Evolutionary conservation across 1,139 yeast species (phyloP).

Genomic region (Kodamaea plutei): DNA sequence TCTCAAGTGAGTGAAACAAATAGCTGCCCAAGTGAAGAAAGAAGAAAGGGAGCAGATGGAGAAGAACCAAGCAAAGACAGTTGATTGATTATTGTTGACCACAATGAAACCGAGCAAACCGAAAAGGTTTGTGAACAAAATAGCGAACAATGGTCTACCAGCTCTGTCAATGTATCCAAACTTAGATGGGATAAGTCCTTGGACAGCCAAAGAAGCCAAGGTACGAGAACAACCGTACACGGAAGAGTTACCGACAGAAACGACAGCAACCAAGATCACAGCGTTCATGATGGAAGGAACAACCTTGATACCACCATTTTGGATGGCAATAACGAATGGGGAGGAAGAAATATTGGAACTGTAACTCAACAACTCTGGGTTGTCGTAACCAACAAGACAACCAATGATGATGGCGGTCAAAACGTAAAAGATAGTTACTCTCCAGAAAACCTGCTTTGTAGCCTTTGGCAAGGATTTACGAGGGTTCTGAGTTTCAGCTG

Average conservation of each 20-base stretch:
- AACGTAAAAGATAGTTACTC: slow-evolving; percentile 21
- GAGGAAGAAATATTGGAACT: slow-evolving; percentile 32
- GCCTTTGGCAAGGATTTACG: slow-evolving; percentile 21
- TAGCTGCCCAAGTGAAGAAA: slow-evolving; percentile 55
- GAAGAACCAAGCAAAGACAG: slow-evolving; percentile 62
- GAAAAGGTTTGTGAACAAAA: slow-evolving; percentile 44
- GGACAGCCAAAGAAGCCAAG: slow-evolving; percentile 50
- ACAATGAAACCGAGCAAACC: slow-evolving; percentile 66
- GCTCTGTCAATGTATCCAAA: slow-evolving; percentile 53
- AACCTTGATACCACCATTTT: slow-evolving; percentile 35
- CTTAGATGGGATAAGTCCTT: slow-evolving; percentile 39
- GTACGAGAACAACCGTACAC: slow-evolving; percentile 55
- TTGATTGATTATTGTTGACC: slow-evolving; percentile 40
- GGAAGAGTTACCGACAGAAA: slow-evolving; percentile 54
- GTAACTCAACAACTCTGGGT: slow-evolving; percentile 33
- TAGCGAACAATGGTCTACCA: slow-evolving; percentile 57
- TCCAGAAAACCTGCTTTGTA: slow-evolving; percentile 22
- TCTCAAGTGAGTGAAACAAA: slow-evolving; percentile 47
- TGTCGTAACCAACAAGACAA: slow-evolving; percentile 40
- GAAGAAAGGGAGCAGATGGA: slow-evolving; percentile 62
- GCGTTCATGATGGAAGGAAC: slow-evolving; percentile 53
- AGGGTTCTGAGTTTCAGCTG: slow-evolving; percentile 22
- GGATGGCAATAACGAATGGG: slow-evolving; percentile 41
- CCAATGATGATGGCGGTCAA: slow-evolving; percentile 46
- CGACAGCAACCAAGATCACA: slow-evolving; percentile 46